These are phyloP conservation scores for Castanea crenata DNA, from an alignment of 306 rosid species.

Conservation along the genomic window DNA sequence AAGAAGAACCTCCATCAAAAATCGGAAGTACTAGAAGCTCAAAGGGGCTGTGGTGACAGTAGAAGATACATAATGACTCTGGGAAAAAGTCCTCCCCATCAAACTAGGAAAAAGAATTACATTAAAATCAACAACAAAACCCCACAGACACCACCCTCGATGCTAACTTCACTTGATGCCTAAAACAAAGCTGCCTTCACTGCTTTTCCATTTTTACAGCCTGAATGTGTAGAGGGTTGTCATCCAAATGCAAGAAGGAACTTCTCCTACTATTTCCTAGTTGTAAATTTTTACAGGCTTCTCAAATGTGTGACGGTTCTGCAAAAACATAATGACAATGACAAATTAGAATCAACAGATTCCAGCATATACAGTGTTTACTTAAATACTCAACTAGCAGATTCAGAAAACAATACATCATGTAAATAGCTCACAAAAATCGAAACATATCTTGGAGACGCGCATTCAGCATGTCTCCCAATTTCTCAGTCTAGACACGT, in stretches of 20 bases:
- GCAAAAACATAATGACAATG: slow-evolving; percentile 32
- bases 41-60: slow-evolving; percentile 34
- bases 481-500: not conserved
- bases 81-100: slow-evolving; percentile 41
- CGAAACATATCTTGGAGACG: not conserved
- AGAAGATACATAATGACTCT: slow-evolving; percentile 37
- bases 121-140: slow-evolving; percentile 46
- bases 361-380: not conserved
- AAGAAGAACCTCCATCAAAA: slow-evolving; percentile 38
- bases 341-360: slow-evolving; percentile 11
- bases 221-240: slow-evolving; percentile 34
- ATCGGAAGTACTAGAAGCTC: slow-evolving; percentile 39
- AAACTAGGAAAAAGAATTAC: slow-evolving; percentile 55
- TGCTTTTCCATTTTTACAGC: slow-evolving; percentile 35
- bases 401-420: not conserved
- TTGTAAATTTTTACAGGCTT: slow-evolving; percentile 92
- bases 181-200: slow-evolving; percentile 39
- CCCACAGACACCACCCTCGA: slow-evolving; percentile 48
- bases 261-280: slow-evolving; percentile 40
- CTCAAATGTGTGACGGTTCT: slow-evolving; percentile 88
- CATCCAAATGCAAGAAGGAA: slow-evolving; percentile 34
- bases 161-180: slow-evolving; percentile 45
- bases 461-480: not conserved
- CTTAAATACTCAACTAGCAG: not conserved
- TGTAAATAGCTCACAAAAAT: not conserved